Base-by-base conservation (phyloP, 163 green algal genomes). In the Botryococcus braunii region DNA sequence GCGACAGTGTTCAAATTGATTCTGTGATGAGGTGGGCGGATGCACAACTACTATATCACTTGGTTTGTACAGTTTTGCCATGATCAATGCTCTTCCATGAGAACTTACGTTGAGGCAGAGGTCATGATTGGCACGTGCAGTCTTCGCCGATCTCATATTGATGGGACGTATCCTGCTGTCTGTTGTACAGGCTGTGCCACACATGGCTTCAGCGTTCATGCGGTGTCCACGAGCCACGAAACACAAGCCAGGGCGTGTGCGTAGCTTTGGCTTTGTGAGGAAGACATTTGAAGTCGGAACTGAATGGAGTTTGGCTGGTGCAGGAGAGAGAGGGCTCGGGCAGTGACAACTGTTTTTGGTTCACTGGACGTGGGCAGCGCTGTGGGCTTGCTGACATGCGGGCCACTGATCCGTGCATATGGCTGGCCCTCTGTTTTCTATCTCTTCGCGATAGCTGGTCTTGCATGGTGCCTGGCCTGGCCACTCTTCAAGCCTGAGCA, bases 351-450 rank as follows among this genome's bases (percentile, higher is more conserved):
- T 4, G 89, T 98, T 3, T 99, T 97, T 81, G 91, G 92, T 32
- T 92, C 90, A 25, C 75, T 99, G 48, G 91, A 98, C 70, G 82
- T 97, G 7, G 93, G 93, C 61, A 86, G 66, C 27, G 85, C 90
- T 6, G 74, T 96, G 0, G 94, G 93, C 5, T 79, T 99, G 63
- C 73, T 97, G 56, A 65, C 97, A 27, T 89, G 86, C 72, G 85
- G 91, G 23, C 89, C 89, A 1, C 77, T 96, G 38, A 98, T 99
- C 66, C 65, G 80, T n/a, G 77, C 81, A 57, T 90, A 87, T 46
- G 92, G 93, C 68, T 99, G 94, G 94, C 83, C 89, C n/a, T 90
- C 80, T 1, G 94, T 99, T 7, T 99, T 99, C 79, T 96, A 97
- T 79, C 75, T 96, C 13, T 99, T 99, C 80, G 92, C 88, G 13